These are phyloP conservation scores for Apophysomyces elegans DNA, from an alignment of 371 early-diverging fungal genomes.

Conservation along the genomic window DNA sequence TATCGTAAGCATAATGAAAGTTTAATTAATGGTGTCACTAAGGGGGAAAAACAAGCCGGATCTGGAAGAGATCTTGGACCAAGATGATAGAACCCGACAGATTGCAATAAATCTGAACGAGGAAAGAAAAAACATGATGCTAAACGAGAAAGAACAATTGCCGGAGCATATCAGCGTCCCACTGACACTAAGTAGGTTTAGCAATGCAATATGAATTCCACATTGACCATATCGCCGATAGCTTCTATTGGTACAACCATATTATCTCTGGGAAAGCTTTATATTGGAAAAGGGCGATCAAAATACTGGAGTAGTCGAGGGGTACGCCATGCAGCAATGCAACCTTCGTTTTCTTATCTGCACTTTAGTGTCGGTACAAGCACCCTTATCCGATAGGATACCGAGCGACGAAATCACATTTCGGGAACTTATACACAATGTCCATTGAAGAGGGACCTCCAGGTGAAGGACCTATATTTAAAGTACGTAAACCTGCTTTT, in stretches of 20 bases:
- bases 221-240: not conserved
- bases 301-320: conserved; percentile 52
- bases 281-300: conserved; percentile 37
- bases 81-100: conserved; percentile 38
- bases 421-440: conserved; percentile 60
- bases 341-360: not conserved
- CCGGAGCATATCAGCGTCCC: conserved; percentile 31
- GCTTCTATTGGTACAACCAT: conserved; percentile 52
- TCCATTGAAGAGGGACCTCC: conserved; percentile 40
- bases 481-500: conserved; percentile 18
- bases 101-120: conserved; percentile 11
- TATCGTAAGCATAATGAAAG: conserved; percentile 27
- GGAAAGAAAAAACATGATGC: not conserved
- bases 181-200: conserved; percentile 35
- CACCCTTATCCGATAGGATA: conserved; percentile 65
- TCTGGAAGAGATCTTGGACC: conserved; percentile 37
- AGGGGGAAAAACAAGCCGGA: conserved; percentile 25
- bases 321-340: conserved; percentile 22
- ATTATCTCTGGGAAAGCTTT: conserved; percentile 40
- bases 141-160: conserved; percentile 14
- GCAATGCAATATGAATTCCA: not conserved
- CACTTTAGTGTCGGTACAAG: conserved; percentile 51
- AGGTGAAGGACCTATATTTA: conserved; percentile 49
- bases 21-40: not conserved
- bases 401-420: conserved; percentile 57